Evolutionary conservation across 257 asterid species (phyloP), one percentile per base, ranked within the genome.

Genomic region (Verbascum thapsus): DNA sequence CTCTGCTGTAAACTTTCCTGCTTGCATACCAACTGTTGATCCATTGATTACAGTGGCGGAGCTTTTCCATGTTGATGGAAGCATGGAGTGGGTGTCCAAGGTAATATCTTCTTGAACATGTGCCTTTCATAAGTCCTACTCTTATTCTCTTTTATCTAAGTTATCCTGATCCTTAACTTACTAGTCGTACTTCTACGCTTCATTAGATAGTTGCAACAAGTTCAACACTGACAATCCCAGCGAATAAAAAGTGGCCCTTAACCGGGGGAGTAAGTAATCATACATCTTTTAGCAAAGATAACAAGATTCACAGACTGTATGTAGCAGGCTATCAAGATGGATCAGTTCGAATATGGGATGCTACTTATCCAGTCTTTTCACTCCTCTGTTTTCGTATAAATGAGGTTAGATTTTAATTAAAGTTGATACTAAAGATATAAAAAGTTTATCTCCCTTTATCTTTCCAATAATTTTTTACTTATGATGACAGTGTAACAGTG

Each of bases 301-400:
- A 58, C 75, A 73, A 47, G 78, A 78, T 80, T 40, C 75, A 30
- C 60, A 83, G 85, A 72, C 42, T 91, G 65, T 91, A 81, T 63
- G 75, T 81, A 57, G 87, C 85, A 34, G 98, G 98, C 53, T 91
- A 86, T 78, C 84, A 78, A 66, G 91, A 91, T 77, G 98, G 95
- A 74, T 91, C 96, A 63, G 81, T 86, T 65, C 84, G 81, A 68
- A 74, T 91, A 66, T 91, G 96, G 98, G 92, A 88, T 83, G 91
- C 86, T 72, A 91, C 95, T 52, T 64, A 74, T 80, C 95, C 95
- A 48, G 92, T 88, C 63, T 74, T 88, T 43, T 71, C 80, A 23
- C 82, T 74, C 74, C 74, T 88, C 49, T 84, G 78, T 72, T 73
- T 74, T 54, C 75, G 83, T 66, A 73, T 74, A 72, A 62, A 69